These are phyloP conservation scores for Cladophialophora carrionii DNA, from an alignment of 2,329 filamentous ascomycete species.

Conservation along the genomic window DNA sequence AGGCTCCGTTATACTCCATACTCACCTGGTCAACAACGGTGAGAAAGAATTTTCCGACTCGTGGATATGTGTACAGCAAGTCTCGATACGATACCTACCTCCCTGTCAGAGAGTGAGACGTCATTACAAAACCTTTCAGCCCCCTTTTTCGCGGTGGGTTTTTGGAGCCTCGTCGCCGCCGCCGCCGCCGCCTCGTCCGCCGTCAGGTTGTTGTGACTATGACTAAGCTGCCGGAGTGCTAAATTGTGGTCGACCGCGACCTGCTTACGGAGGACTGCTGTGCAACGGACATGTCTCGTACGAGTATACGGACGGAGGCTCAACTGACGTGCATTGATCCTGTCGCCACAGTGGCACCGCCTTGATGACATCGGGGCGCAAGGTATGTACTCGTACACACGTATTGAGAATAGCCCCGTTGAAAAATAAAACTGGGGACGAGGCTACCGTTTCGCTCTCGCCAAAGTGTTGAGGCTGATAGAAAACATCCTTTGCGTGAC, in stretches of 20 bases:
- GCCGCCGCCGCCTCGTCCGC: neutral
- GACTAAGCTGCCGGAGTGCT: neutral
- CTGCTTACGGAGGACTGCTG: neutral
- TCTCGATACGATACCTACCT: neutral
- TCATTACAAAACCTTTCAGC: slow-evolving; percentile 22
- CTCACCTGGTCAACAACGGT: neutral
- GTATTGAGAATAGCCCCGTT: neutral
- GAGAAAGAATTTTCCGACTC: neutral
- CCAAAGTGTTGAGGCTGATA: neutral
- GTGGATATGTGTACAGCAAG: neutral
- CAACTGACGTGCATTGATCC: neutral
- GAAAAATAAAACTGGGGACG: neutral
- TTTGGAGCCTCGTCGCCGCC: slow-evolving; percentile 1
- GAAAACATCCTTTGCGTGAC: neutral
- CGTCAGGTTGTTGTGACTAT: neutral
- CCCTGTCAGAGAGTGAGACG: neutral
- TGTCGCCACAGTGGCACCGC: neutral
- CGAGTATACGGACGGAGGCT: neutral
- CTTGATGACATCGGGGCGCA: neutral
- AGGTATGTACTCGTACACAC: neutral
- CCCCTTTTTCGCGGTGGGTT: slow-evolving; percentile 15
- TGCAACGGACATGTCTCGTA: no score
- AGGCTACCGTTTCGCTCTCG: neutral
- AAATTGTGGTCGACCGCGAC: neutral
- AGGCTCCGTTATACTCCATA: neutral